A percentile compares a stretch with the other conserved stretches of the same genome.
These are phyloP conservation scores for Wickerhamiella australiensis DNA, from an alignment of 805 yeast species.

Conservation along the genomic window DNA sequence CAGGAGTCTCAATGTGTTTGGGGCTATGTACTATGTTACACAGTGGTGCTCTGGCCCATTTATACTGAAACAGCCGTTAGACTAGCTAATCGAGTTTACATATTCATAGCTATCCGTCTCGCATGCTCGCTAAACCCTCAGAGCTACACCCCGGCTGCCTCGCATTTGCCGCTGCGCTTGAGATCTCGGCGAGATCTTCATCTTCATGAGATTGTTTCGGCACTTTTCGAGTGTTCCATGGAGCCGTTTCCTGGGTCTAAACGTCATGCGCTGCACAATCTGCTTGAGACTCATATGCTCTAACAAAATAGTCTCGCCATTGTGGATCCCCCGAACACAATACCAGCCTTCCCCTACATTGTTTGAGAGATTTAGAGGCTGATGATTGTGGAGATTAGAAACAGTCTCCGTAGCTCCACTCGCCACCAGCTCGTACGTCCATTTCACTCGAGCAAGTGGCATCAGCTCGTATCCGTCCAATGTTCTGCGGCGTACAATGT, in stretches of 20 bases:
- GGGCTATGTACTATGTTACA: too few species aligned
- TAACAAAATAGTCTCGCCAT: slow-evolving; percentile 1
- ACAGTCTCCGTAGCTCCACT: background rate
- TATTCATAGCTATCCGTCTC: too few species aligned
- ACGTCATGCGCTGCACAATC: slow-evolving; percentile 39
- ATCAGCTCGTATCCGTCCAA: background rate
- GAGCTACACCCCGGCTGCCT: background rate
- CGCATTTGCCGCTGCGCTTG: background rate
- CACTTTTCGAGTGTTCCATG: background rate
- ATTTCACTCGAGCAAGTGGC: slow-evolving; percentile 1
- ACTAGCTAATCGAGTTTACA: too few species aligned
- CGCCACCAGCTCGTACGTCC: background rate
- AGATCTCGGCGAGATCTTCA: background rate
- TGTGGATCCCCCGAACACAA: background rate
- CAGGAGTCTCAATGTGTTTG: too few species aligned
- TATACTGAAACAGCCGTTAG: too few species aligned
- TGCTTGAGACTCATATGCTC: slow-evolving; percentile 28
- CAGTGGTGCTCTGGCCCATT: too few species aligned
- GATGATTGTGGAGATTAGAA: background rate
- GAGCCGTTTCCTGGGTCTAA: background rate
- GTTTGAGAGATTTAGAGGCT: background rate
- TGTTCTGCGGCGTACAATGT: background rate
- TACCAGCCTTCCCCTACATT: background rate
- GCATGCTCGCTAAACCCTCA: too few species aligned
- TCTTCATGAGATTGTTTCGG: background rate